Base-by-base conservation (phyloP, 2,329 filamentous ascomycete genomes). In the Tolypocladium nubicola region DNA sequence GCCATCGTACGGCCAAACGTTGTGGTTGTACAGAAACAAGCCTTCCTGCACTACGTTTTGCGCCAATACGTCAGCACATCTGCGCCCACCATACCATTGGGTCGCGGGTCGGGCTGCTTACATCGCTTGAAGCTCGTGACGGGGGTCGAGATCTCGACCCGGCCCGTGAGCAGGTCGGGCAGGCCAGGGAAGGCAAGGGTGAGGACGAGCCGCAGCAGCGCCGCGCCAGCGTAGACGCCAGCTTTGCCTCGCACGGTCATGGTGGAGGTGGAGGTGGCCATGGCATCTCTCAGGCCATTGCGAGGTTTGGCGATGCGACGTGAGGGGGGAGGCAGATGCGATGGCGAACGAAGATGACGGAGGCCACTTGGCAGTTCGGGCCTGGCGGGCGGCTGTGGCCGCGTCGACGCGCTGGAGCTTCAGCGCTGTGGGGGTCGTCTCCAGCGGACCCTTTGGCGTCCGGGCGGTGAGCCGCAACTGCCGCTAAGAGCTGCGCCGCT, bases 81-180 rank as follows among this genome's bases (percentile, higher is more conserved):
- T 50, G 13, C 47, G 30, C 30, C 10, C 13, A 14, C 1, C n/a
- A 43, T 16, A 7, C 9, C 26, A 30, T 49, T 3, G 23, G 39
- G 23, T 14, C 38, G 53, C 30, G 38, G 35, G 47, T 53, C 53
- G 50, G 52, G 23, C 54, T 47, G 73, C 87, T 73, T 80, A 96
- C 92, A 79, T 83, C 94, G 84, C 78, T 97, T 97, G 82, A 97
- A 99, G 81, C 93, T 96, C 65, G 90, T 97, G 52, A 97, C 88
- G 43, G 94, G 93, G 26, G 94, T 99, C 50, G 94, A 97, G 67
- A 99, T 88, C 78, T 99, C 94, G 66, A 97, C 94, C 68, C 94
- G 88, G 62, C 88, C 89, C 23, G 90, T 94, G 61, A 99, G 80
- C 61, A 96, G 80, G 70, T 91, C 86, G 55, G 93, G 89, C 45